Percentiles rank a stretch among this genome's conserved stretches.
Conservation (phyloP, 371 early-diverging fungal species). For the Coemansia sp. region DNA sequence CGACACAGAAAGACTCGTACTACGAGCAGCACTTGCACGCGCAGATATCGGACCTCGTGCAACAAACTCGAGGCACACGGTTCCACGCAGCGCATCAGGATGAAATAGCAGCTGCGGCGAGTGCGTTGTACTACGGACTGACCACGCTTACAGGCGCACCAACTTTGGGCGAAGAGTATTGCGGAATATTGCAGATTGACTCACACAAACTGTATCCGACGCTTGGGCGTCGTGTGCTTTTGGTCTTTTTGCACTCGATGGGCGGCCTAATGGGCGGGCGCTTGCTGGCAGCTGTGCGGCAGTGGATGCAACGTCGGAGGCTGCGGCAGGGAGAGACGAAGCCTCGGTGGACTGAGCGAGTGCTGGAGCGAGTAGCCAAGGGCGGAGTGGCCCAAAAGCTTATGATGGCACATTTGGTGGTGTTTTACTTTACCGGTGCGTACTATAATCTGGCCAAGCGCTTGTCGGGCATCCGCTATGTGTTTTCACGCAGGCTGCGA, state of each 20-base stretch:
- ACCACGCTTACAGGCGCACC: slow-evolving; percentile 73
- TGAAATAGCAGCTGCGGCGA: slow-evolving; percentile 62
- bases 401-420: slow-evolving; percentile 66
- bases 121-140: slow-evolving; percentile 67
- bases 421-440: slow-evolving; percentile 80
- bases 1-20: slow-evolving; percentile 83
- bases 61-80: slow-evolving; percentile 65
- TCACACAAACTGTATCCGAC: slow-evolving; percentile 33
- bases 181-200: slow-evolving; percentile 75
- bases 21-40: slow-evolving; percentile 66
- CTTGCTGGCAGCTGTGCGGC: slow-evolving; percentile 10
- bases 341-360: slow-evolving; percentile 3
- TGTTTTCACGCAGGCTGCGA: slow-evolving; percentile 71
- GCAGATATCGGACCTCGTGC: slow-evolving; percentile 63
- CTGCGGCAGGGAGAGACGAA: neutral
- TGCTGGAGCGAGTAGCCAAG: neutral
- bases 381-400: slow-evolving; percentile 8
- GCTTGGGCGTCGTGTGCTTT: slow-evolving; percentile 25
- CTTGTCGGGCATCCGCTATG: slow-evolving; percentile 72
- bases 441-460: slow-evolving; percentile 80
- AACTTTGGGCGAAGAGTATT: slow-evolving; percentile 92
- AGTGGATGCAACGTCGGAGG: slow-evolving; percentile 22
- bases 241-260: slow-evolving; percentile 35
- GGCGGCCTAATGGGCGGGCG: slow-evolving; percentile 5
- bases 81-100: slow-evolving; percentile 65